Percentiles rank a stretch among this genome's conserved stretches.
Conservation (phyloP, 176 grass and related monocot species). For the Oryza meridionalis region DNA sequence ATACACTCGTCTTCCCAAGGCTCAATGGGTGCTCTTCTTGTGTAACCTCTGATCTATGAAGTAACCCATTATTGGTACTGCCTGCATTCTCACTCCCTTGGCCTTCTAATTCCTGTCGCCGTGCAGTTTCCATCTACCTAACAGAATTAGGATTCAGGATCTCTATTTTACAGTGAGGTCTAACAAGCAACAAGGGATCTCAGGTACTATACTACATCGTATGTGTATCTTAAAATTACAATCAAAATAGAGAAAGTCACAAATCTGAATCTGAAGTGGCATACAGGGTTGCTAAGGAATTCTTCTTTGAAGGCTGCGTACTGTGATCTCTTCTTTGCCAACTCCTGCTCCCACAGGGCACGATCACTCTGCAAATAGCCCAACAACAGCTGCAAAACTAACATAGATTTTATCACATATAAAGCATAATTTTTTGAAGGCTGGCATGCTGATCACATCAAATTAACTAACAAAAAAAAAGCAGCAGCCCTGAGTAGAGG, state of each 20-base stretch:
- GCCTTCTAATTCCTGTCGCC: slow-evolving; percentile 45
- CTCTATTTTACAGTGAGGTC: neutral
- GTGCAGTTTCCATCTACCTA: slow-evolving; percentile 73
- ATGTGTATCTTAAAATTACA: slow-evolving; percentile 12
- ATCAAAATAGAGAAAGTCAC: slow-evolving; percentile 12
- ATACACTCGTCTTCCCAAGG: slow-evolving; percentile 72
- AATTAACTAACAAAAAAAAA: neutral
- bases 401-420: slow-evolving; percentile 26
- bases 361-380: slow-evolving; percentile 75
- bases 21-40: slow-evolving; percentile 83
- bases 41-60: slow-evolving; percentile 62
- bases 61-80: slow-evolving; percentile 41
- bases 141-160: slow-evolving; percentile 48
- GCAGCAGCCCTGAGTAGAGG: slow-evolving; percentile 2
- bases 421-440: slow-evolving; percentile 33
- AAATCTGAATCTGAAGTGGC: slow-evolving; percentile 31
- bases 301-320: slow-evolving; percentile 77
- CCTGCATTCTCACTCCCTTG: slow-evolving; percentile 13
- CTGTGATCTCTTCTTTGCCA: slow-evolving; percentile 69
- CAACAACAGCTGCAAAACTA: slow-evolving; percentile 72
- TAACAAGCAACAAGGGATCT: neutral
- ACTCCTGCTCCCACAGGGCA: slow-evolving; percentile 64
- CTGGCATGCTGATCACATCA: slow-evolving; percentile 4
- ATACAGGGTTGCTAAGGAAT: slow-evolving; percentile 78
- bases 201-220: neutral